Percentiles rank a stretch among this genome's conserved stretches.
These are phyloP conservation scores for Penicillium taxi DNA, from an alignment of 495 filamentous ascomycete species.

Conservation along the genomic window DNA sequence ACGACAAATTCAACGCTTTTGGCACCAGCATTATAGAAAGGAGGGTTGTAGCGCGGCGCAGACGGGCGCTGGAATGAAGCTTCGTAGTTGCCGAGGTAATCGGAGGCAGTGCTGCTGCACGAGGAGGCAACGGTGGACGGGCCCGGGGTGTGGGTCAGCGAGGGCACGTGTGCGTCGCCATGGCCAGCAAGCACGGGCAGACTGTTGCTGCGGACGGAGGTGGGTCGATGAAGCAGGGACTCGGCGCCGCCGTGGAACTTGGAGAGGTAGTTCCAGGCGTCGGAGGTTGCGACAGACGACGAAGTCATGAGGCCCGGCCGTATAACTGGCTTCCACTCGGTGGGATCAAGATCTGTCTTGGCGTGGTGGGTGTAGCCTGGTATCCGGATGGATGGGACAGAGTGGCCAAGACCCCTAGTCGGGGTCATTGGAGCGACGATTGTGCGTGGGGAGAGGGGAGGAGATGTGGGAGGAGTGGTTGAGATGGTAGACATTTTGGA, in stretches of 20 bases:
- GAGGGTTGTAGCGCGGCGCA: constrained; percentile 36
- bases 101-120: constrained; percentile 32
- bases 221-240: constrained; percentile 20
- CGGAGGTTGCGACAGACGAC: constrained; percentile 30
- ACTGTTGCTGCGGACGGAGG: constrained; percentile 26
- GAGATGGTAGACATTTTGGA: constrained; percentile 24
- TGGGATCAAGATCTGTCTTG: constrained; percentile 48
- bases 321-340: constrained; percentile 53
- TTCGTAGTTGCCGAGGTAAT: constrained; percentile 29
- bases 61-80: constrained; percentile 30
- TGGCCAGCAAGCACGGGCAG: constrained; percentile 26
- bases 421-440: constrained; percentile 41
- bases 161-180: constrained; percentile 17
- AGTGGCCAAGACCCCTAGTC: constrained; percentile 24
- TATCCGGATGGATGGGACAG: constrained; percentile 34
- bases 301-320: constrained; percentile 3
- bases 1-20: constrained; percentile 41
- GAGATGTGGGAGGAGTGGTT: constrained; percentile 26
- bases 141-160: constrained; percentile 37
- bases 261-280: constrained; percentile 44
- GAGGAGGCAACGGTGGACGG: constrained; percentile 42
- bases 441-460: constrained; percentile 31
- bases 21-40: constrained; percentile 22
- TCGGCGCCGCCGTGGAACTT: constrained; percentile 35
- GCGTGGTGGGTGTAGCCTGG: constrained; percentile 28